phyloP scores from a whole-genome alignment of 1,284 basidiomycete species.

The Tetrapyrgos nigripes region DNA sequence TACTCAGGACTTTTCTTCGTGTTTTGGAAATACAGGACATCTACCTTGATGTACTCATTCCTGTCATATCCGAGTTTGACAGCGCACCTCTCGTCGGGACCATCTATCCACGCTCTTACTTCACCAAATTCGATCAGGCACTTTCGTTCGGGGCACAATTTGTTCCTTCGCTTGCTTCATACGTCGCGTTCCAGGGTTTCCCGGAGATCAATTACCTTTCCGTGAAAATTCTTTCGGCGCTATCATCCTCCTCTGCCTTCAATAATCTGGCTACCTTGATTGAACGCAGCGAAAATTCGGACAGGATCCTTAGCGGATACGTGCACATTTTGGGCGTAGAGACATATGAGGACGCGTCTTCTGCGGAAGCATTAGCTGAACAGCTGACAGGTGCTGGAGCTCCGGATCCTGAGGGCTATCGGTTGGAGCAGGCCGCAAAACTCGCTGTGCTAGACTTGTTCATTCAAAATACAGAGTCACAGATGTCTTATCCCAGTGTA shows the following conservation, averaged over 20 bases:
- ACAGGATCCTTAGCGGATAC: constrained; percentile 87
- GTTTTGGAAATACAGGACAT: constrained; percentile 88
- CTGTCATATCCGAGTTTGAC: constrained; percentile 74
- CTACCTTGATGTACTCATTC: constrained; percentile 90
- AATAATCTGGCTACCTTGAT: constrained; percentile 81
- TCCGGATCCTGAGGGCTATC: constrained; percentile 53
- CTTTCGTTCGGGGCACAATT: constrained; percentile 79
- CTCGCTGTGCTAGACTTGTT: constrained; percentile 88
- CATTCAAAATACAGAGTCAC: constrained; percentile 76
- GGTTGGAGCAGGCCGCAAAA: constrained; percentile 75
- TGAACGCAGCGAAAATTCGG: constrained; percentile 84
- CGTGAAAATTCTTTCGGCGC: constrained; percentile 78
- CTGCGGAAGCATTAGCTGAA: constrained; percentile 63
- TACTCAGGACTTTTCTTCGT: constrained; percentile 84
- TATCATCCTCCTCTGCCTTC: constrained; percentile 67
- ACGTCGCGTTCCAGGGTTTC: constrained; percentile 77
- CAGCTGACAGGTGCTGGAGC: constrained; percentile 76
- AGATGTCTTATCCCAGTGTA: constrained; percentile 80
- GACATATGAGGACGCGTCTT: constrained; percentile 61
- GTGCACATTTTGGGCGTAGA: constrained; percentile 73
- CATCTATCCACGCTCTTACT: constrained; percentile 69
- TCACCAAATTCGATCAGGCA: constrained; percentile 81
- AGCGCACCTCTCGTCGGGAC: constrained; percentile 58
- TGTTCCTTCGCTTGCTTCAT: constrained; percentile 85
- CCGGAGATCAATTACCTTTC: constrained; percentile 81